These are phyloP conservation scores for Paecilomyces niveus DNA, from an alignment of 2,329 filamentous ascomycete genomes.

Conservation along the genomic window DNA sequence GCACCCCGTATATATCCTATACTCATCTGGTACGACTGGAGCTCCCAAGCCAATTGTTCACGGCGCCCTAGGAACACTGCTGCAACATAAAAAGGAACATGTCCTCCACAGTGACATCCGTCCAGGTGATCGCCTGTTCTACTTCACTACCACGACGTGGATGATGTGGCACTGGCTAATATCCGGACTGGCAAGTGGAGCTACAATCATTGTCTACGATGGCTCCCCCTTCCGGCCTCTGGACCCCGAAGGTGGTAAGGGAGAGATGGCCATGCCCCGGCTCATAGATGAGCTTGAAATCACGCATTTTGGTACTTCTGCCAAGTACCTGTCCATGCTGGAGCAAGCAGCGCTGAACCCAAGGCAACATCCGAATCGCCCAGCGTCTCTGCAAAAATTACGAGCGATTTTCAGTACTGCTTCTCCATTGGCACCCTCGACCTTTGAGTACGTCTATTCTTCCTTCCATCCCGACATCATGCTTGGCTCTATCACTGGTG, in stretches of 20 bases:
- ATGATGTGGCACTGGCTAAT: slow-evolving; percentile 99
- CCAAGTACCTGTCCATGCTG: slow-evolving; percentile 84
- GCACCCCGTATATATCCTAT: slow-evolving; percentile 89
- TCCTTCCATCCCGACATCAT: slow-evolving; percentile 76
- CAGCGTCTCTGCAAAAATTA: slow-evolving; percentile 44
- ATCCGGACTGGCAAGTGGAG: slow-evolving; percentile 73
- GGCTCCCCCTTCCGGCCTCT: slow-evolving; percentile 80
- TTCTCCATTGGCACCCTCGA: slow-evolving; percentile 84
- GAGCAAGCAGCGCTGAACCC: slow-evolving; percentile 70
- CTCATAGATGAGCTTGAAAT: slow-evolving; percentile 75
- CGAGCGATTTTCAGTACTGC: slow-evolving; percentile 91
- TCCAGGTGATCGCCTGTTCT: slow-evolving; percentile 68
- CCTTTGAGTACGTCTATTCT: slow-evolving; percentile 81
- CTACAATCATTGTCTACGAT: slow-evolving; percentile 81
- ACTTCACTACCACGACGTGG: slow-evolving; percentile 93
- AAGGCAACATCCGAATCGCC: slow-evolving; percentile 39
- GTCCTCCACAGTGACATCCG: slow-evolving; percentile 76
- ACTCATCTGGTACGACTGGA: slow-evolving; percentile 84
- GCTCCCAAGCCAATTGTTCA: slow-evolving; percentile 91
- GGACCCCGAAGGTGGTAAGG: slow-evolving; percentile 48
- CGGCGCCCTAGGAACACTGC: slow-evolving; percentile 77
- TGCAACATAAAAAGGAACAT: slow-evolving; percentile 98
- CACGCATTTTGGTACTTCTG: slow-evolving; percentile 90
- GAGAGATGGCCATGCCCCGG: slow-evolving; percentile 72
- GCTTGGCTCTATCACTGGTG: slow-evolving; percentile 87